Conservation (phyloP, 2,329 filamentous ascomycete species). For the Colletotrichum tamarilloi region DNA sequence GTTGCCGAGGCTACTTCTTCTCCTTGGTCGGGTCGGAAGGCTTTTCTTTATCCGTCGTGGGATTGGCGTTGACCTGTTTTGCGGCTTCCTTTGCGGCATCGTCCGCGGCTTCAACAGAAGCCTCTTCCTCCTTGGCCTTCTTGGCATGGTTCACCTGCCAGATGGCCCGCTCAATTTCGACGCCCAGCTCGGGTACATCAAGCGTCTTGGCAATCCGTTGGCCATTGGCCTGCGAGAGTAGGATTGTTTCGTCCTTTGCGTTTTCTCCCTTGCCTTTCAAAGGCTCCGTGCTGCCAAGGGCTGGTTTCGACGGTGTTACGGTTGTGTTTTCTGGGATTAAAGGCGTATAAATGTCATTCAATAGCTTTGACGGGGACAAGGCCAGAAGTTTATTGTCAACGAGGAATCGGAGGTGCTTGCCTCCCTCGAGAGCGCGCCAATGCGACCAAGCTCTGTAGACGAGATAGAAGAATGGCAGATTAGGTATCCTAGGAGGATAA, state of each 20-base stretch:
- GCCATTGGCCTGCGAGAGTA: constrained; percentile 65
- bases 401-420: constrained; percentile 86
- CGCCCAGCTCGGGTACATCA: constrained; percentile 75
- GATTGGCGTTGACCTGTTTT: constrained; percentile 26
- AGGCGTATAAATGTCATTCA: constrained; percentile 79
- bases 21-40: constrained; percentile 16
- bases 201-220: constrained; percentile 70
- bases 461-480: constrained; percentile 97
- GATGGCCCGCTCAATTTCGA: constrained; percentile 80
- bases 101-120: constrained; percentile 35
- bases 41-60: constrained; percentile 37
- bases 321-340: constrained; percentile 50
- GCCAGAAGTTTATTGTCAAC: constrained; percentile 77
- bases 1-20: constrained; percentile 32
- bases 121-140: constrained; percentile 52
- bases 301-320: constrained; percentile 43
- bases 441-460: constrained; percentile 92
- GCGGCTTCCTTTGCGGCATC: constrained; percentile 26
- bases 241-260: constrained; percentile 46
- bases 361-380: constrained; percentile 71
- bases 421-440: constrained; percentile 86
- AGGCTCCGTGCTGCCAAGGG: constrained; percentile 32
- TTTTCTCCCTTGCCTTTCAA: constrained; percentile 38
- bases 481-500: constrained; percentile 74
- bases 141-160: constrained; percentile 73